Base-by-base conservation (phyloP, 2,329 filamentous ascomycete species). In the Neofusicoccum ribis region DNA sequence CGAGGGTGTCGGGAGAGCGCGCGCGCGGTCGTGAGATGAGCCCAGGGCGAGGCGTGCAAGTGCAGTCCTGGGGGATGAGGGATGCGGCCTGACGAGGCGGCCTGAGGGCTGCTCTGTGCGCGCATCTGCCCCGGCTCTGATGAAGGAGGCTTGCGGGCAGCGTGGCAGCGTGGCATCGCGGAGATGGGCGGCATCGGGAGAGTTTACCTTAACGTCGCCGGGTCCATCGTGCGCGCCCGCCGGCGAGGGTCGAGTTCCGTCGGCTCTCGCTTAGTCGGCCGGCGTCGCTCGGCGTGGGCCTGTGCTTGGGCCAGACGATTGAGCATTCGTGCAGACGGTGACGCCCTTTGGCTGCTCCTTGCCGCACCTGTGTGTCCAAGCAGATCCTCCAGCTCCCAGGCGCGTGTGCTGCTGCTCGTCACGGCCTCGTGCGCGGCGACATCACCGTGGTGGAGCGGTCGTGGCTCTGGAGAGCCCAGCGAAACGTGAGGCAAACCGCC, bases 71-170 rank as follows among this genome's bases (percentile, higher is more conserved):
- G 14, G 23, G 23, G 27, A 20, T 47, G 27, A 17, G 49, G 27
- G 23, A 37, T 36, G 34, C 36, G 49, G 34, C 49, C 15, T 49
- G 47, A 50, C 12, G 47, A 23, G 47, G 52, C 52, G 17, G 37
- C 52, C 52, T 58, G 52, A 58, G 4, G 31, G 49, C 47, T 34
- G 47, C 47, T 23, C 51, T 58, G 52, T 58, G 52, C 52, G 37
- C 37, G 52, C 52, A 31, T 23, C 20, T 15, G 52, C 52, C 52
- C 52, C 20, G 12, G 41, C 41, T 23, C 41, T 59, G 54, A 59
- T 59, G 54, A 59, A 59, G 54, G 54, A 59, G 54, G 41, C 54
- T 46, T 52, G 49, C 49, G 12, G 15, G 49, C 31, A 37, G 15
- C 15, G 15, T 34, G 23, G 46, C 15, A 31, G 46, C 9, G 47